Evolutionary conservation across 2,329 filamentous ascomycete species (phyloP).

Genomic region (Trichoderma gracile): DNA sequence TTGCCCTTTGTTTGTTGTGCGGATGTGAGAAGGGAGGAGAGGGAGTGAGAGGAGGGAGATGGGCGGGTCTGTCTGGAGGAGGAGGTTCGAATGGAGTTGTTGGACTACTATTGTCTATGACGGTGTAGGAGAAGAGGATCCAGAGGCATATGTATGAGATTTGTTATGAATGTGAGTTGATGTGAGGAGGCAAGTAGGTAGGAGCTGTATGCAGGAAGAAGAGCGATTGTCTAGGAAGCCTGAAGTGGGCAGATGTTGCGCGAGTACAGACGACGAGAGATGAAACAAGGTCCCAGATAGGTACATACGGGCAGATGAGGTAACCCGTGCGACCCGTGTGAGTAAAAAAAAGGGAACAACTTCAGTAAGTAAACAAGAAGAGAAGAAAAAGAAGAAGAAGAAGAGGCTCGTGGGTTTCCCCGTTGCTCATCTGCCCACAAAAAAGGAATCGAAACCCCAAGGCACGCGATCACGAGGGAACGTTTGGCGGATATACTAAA

Average conservation of each 20-base stretch:
- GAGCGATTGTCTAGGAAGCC: no score
- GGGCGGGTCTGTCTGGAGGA: slow-evolving; percentile 10
- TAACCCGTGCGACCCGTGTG: no score
- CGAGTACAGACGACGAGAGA: no score
- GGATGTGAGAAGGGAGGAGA: not conserved
- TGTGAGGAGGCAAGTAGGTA: no score
- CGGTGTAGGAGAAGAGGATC: not conserved
- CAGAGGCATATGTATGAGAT: no score
- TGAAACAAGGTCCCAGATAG: no score
- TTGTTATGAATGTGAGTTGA: no score
- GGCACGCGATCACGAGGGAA: slow-evolving; percentile 19
- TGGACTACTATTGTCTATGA: not conserved
- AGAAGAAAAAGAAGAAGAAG: not conserved
- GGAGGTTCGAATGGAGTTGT: not conserved
- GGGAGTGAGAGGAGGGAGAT: not conserved
- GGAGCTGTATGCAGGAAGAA: no score
- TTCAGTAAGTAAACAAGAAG: not conserved
- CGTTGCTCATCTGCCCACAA: not conserved
- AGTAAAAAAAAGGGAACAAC: not conserved
- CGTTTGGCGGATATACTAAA: no score
- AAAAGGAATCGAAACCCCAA: not conserved
- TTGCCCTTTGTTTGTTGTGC: not conserved
- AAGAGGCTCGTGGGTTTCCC: not conserved
- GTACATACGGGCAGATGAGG: no score
- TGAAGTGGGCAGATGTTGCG: no score